Percentiles rank a stretch among this genome's conserved stretches.
These are phyloP conservation scores for Tritrichomonas musculus DNA, from an alignment of 208 protist species.

Conservation along the genomic window DNA sequence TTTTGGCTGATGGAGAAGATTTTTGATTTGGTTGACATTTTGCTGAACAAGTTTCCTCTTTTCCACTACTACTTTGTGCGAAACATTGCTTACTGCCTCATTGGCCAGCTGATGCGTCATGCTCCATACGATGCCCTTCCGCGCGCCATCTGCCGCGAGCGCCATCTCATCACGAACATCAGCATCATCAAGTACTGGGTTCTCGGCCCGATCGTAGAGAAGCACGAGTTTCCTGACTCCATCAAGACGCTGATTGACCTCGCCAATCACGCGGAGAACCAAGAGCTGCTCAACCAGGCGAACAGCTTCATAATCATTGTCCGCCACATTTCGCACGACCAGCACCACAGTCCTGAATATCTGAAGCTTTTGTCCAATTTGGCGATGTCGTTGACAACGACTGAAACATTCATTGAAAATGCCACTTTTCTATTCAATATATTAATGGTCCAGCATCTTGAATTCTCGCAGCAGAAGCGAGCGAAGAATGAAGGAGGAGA, in stretches of 20 bases:
- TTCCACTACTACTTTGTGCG: neutral
- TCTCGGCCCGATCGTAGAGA: neutral
- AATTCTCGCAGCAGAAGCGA: neutral
- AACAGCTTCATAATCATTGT: neutral
- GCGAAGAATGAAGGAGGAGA: neutral
- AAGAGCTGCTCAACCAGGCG: neutral
- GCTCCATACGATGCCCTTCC: neutral
- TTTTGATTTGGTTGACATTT: neutral
- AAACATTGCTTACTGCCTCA: neutral
- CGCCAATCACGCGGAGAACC: neutral
- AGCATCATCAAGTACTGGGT: neutral
- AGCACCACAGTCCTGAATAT: neutral
- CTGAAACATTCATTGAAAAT: neutral
- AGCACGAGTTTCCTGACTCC: neutral
- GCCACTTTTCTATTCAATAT: neutral
- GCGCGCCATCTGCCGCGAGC: neutral
- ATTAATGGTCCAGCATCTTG: neutral
- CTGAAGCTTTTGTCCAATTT: neutral
- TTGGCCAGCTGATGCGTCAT: neutral
- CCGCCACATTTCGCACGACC: neutral
- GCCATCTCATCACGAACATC: neutral
- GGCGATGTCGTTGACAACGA: neutral
- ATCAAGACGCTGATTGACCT: neutral
- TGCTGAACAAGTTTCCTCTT: neutral
- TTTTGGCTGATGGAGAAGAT: too few species aligned